Conservation (phyloP, 441 rosid species). For the Pelargonium australe region DNA sequence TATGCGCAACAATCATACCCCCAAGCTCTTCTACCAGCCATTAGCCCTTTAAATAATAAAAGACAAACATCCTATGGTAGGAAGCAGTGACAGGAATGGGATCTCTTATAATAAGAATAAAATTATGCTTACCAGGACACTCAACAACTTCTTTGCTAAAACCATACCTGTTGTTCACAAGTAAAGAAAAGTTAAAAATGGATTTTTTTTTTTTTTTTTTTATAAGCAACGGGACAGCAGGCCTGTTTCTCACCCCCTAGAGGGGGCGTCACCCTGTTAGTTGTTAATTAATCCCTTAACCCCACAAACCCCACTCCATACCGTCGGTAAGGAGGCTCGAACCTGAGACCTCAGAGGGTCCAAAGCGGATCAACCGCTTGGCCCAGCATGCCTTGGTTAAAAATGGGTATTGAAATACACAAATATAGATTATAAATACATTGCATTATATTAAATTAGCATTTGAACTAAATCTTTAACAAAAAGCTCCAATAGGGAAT, state of each 20-base stretch:
- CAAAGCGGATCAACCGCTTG: too few relatives aligned
- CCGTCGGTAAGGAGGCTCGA: too few relatives aligned
- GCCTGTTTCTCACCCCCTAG: too few relatives aligned
- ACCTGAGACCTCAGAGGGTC: too few relatives aligned
- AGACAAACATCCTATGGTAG: neutral
- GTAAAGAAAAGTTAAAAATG: neutral
- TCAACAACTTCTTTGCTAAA: slow-evolving; percentile 90
- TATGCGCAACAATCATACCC: neutral
- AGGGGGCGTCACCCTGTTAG: too few relatives aligned
- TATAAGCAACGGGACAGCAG: too few relatives aligned
- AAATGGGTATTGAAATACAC: slow-evolving; percentile 3
- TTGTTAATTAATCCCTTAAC: too few relatives aligned
- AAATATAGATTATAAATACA: neutral
- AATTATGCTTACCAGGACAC: slow-evolving; percentile 56
- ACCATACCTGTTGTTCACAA: slow-evolving; percentile 61
- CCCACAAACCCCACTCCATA: too few relatives aligned
- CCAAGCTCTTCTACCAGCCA: neutral
- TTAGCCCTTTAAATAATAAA: neutral
- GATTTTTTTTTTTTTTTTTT: too few relatives aligned
- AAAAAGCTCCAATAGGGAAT: neutral
- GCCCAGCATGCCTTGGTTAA: too few relatives aligned
- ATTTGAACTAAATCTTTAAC: neutral
- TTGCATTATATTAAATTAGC: neutral
- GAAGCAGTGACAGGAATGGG: neutral
- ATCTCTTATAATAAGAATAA: slow-evolving; percentile 1